Evolutionary conservation across 2,329 filamentous ascomycete species (phyloP).

Genomic region (Dothideomycetes sp.): DNA sequence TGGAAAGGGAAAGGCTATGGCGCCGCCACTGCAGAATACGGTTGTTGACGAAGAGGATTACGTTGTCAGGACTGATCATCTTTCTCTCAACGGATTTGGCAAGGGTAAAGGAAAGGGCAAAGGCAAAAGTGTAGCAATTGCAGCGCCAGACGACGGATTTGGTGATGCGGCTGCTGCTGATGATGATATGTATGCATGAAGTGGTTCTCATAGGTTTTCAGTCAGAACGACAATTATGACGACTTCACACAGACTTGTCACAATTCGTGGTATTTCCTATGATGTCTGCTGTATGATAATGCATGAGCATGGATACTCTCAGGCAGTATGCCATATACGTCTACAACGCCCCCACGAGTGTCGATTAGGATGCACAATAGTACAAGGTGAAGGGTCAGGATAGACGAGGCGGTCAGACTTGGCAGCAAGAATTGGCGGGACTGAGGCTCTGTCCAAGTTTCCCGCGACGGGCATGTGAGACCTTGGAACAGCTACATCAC

Average conservation of each 20-base stretch:
- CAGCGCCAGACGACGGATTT: slow-evolving; percentile 18
- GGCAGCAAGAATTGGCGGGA: too few species aligned
- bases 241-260: too few species aligned
- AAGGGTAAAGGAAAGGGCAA: slow-evolving; percentile 26
- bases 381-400: too few species aligned
- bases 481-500: not conserved
- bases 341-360: too few species aligned
- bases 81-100: slow-evolving; percentile 18
- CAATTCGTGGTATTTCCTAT: too few species aligned
- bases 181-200: slow-evolving; percentile 32
- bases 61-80: slow-evolving; percentile 28
- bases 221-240: too few species aligned
- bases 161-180: slow-evolving; percentile 27
- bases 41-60: slow-evolving; percentile 28
- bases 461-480: not conserved
- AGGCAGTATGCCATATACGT: too few species aligned
- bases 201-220: not conserved
- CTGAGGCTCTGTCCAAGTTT: not conserved
- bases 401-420: too few species aligned
- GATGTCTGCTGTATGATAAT: too few species aligned
- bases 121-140: slow-evolving; percentile 23
- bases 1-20: slow-evolving; percentile 17
- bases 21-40: too few species aligned
- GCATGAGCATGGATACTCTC: too few species aligned
- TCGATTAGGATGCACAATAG: too few species aligned